A percentile compares a stretch with the other conserved stretches of the same genome.
Conservation (phyloP, 2,329 filamentous ascomycete genomes). For the Fusarium kyushuense region DNA sequence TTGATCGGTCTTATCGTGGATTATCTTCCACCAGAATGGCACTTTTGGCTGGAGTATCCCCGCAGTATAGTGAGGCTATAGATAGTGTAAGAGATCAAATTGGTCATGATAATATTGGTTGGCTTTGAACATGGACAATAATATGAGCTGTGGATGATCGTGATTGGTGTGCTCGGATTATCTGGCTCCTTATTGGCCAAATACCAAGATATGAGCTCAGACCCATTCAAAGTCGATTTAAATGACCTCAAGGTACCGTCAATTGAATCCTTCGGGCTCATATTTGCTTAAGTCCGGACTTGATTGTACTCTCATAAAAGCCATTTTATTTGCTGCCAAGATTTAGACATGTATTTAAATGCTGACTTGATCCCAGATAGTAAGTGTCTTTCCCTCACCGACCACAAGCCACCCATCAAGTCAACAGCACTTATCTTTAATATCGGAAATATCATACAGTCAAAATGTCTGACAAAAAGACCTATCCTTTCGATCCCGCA, state of each 20-base stretch:
- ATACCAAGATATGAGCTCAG: rapidly evolving
- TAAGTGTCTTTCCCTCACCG: background rate
- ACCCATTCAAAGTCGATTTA: rapidly evolving
- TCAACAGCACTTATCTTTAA: rapidly evolving
- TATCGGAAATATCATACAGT: too few species aligned
- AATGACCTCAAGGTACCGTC: rapidly evolving
- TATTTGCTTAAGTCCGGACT: background rate
- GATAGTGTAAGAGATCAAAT: too few species aligned
- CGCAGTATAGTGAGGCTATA: background rate
- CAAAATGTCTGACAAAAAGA: background rate
- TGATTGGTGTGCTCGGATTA: slow-evolving; percentile 9
- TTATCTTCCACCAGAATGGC: slow-evolving; percentile 25
- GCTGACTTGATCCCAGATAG: rapidly evolving
- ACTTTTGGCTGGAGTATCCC: slow-evolving; percentile 21
- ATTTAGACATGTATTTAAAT: background rate
- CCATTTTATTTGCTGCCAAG: too few species aligned
- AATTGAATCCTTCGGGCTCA: background rate
- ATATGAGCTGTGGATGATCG: too few species aligned
- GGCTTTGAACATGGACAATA: too few species aligned
- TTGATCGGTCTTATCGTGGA: slow-evolving; percentile 14
- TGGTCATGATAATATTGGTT: too few species aligned
- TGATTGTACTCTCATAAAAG: rapidly evolving
- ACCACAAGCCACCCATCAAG: background rate
- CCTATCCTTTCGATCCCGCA: rapidly evolving
- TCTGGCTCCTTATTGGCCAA: background rate